Evolutionary conservation across 768 basidiomycete genomes (phyloP).

Genomic region (Psilocybe azurescens): DNA sequence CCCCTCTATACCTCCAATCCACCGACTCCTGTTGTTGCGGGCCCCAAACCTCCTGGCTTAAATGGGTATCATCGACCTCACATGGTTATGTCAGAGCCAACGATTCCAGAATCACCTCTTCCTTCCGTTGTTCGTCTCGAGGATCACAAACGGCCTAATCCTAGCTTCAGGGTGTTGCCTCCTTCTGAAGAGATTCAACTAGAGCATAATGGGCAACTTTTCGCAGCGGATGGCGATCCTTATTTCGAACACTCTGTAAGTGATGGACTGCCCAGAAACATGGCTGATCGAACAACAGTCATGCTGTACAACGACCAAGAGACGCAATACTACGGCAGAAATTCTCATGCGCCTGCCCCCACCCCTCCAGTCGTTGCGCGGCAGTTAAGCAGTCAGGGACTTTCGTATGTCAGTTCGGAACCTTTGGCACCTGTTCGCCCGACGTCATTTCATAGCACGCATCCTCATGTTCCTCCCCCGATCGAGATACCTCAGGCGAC

Average conservation of each 20-base stretch:
- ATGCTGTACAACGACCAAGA: conserved; percentile 28
- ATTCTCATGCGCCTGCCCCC: conserved; percentile 13
- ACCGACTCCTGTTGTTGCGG: conserved; percentile 26
- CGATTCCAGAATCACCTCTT: conserved; percentile 22
- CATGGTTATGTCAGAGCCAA: conserved; percentile 28
- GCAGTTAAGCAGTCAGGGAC: conserved; percentile 22
- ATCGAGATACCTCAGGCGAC: conserved; percentile 13
- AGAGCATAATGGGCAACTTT: conserved; percentile 21
- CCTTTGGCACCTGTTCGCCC: conserved; percentile 22
- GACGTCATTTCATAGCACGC: conserved; percentile 19
- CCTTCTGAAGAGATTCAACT: conserved; percentile 30
- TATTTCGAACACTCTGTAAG: conserved; percentile 17
- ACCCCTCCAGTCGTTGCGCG: conserved; percentile 12
- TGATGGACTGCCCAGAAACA: conserved; percentile 11
- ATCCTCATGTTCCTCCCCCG: conserved; percentile 19
- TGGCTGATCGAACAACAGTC: conserved; percentile 30
- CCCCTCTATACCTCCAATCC: conserved; percentile 39
- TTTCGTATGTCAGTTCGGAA: conserved; percentile 22
- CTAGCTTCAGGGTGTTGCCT: conserved; percentile 36
- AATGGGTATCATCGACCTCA: conserved; percentile 5
- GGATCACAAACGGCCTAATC: conserved; percentile 25
- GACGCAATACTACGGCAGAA: conserved; percentile 9
- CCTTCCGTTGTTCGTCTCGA: conserved; percentile 27
- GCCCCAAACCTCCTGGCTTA: conserved; percentile 22
- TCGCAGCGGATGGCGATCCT: conserved; percentile 12